These are phyloP conservation scores for Aspergillus fumigatiaffinis DNA, from an alignment of 2,329 filamentous ascomycete genomes.

Conservation along the genomic window DNA sequence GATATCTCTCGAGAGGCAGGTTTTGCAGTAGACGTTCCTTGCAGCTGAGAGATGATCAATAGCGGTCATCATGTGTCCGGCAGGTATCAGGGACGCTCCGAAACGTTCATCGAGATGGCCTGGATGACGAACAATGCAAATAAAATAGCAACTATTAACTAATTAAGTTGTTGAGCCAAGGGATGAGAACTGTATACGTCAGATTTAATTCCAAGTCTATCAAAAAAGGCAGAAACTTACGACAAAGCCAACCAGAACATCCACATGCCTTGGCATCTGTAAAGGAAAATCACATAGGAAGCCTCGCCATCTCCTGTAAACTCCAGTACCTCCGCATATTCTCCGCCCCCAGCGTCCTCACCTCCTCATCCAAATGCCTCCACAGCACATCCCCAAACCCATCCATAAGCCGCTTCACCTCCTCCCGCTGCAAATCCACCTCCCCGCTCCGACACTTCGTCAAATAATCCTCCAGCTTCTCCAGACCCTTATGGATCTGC, in stretches of 20 bases:
- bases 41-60: neutral
- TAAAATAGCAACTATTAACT: no score
- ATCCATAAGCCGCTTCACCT: slow-evolving; percentile 70
- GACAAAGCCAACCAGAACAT: no score
- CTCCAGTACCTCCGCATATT: slow-evolving; percentile 87
- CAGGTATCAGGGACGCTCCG: no score
- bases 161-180: neutral
- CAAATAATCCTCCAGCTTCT: slow-evolving; percentile 64
- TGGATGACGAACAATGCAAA: no score
- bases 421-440: slow-evolving; percentile 51
- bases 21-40: neutral
- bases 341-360: slow-evolving; percentile 70
- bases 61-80: no score
- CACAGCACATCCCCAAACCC: slow-evolving; percentile 73
- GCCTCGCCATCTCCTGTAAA: slow-evolving; percentile 64
- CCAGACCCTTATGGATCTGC: slow-evolving; percentile 73
- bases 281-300: slow-evolving; percentile 57
- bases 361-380: slow-evolving; percentile 81
- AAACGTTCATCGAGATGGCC: neutral
- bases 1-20: neutral
- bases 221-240: no score
- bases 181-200: neutral
- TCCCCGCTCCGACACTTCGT: slow-evolving; percentile 60
- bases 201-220: neutral
- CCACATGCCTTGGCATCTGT: neutral